A percentile compares a stretch with the other conserved stretches of the same genome.
phyloP scores from a whole-genome alignment of 2,329 filamentous ascomycete genomes.

The Trichoderma breve region DNA sequence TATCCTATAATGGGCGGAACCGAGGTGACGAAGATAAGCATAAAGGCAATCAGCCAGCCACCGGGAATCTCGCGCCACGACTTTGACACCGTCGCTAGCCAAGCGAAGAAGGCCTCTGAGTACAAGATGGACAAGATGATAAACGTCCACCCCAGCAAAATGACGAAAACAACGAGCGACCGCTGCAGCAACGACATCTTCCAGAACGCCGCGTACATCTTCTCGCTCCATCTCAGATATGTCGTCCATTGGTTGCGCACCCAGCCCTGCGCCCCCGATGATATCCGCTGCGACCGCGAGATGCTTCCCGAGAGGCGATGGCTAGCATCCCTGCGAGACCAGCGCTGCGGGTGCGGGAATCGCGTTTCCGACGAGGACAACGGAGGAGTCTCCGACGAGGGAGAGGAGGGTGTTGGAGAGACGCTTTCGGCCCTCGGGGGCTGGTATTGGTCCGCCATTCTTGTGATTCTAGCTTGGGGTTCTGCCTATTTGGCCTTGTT shows the following conservation, averaged over 20 bases:
- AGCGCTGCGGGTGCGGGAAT: constrained; percentile 21
- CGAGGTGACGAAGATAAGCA: constrained; percentile 69
- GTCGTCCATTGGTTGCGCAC: constrained; percentile 38
- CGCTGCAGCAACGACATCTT: constrained; percentile 61
- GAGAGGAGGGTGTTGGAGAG: constrained; percentile 5
- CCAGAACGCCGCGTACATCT: constrained; percentile 50
- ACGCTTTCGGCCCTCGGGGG: not conserved
- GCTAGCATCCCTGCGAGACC: constrained; percentile 7
- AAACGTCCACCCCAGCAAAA: constrained; percentile 52
- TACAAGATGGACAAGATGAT: constrained; percentile 71
- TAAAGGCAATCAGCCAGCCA: constrained; percentile 75
- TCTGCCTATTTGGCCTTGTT: not conserved
- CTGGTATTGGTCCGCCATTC: not conserved
- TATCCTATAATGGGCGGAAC: constrained; percentile 90
- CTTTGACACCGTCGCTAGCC: constrained; percentile 69
- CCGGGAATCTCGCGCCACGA: constrained; percentile 71
- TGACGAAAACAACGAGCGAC: constrained; percentile 50
- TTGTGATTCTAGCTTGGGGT: not conserved
- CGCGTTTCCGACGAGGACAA: constrained; percentile 25
- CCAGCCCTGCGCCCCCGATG: constrained; percentile 30
- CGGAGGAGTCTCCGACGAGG: constrained; percentile 15
- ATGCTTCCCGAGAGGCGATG: constrained; percentile 42
- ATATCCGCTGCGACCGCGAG: constrained; percentile 13
- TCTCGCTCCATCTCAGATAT: constrained; percentile 41
- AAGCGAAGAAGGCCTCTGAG: constrained; percentile 75